phyloP scores from a whole-genome alignment of 306 rosid genomes.

The Sechiopsis laciniata region DNA sequence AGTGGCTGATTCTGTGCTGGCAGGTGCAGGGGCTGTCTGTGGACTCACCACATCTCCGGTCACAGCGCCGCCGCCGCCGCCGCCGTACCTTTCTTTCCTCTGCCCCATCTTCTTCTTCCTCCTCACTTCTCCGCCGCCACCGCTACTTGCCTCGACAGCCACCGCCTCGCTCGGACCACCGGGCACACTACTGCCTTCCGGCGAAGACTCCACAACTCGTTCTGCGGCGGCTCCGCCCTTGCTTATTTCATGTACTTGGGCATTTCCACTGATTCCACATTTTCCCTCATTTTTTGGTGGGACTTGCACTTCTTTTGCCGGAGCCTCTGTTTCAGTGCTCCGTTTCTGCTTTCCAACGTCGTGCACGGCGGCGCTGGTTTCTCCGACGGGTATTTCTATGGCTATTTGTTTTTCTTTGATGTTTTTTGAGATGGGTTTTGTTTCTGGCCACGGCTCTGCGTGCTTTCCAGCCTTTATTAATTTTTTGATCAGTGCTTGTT shows the following conservation, averaged over 20 bases:
- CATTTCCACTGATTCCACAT: slow-evolving; percentile 9
- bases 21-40: slow-evolving; percentile 24
- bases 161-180: background rate
- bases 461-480: slow-evolving; percentile 46
- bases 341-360: slow-evolving; percentile 36
- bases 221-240: slow-evolving; percentile 11
- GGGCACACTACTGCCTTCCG: slow-evolving; percentile 28
- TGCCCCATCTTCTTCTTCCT: slow-evolving; percentile 48
- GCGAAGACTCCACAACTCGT: slow-evolving; percentile 32
- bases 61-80: slow-evolving; percentile 16
- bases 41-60: background rate
- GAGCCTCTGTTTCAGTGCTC: slow-evolving; percentile 26
- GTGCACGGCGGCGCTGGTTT: slow-evolving; percentile 30
- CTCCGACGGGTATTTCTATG: slow-evolving; percentile 32
- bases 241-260: slow-evolving; percentile 17
- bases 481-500: slow-evolving; percentile 48
- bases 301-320: slow-evolving; percentile 30
- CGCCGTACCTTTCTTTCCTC: slow-evolving; percentile 27
- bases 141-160: slow-evolving; percentile 16
- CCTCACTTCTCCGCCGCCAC: slow-evolving; percentile 33
- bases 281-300: slow-evolving; percentile 24
- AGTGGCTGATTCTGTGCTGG: slow-evolving; percentile 29
- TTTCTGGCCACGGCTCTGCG: slow-evolving; percentile 73
- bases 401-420: slow-evolving; percentile 36
- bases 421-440: slow-evolving; percentile 31